Percentiles rank a stretch among this genome's conserved stretches.
Evolutionary conservation across 257 asterid genomes (phyloP).

Genomic region (Salvia splendens): DNA sequence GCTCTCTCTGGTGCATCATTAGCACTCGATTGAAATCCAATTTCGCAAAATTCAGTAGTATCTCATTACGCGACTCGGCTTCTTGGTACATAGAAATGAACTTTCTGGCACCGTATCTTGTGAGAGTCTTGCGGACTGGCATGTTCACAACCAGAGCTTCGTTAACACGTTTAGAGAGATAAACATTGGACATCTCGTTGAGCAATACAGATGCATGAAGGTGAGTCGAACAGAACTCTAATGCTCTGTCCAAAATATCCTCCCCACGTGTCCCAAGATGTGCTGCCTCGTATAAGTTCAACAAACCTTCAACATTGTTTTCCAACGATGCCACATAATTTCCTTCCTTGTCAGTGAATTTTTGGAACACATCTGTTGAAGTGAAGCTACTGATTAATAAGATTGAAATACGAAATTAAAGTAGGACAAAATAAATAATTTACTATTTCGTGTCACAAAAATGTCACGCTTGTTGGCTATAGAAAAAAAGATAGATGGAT

Average conservation of each 20-base stretch:
- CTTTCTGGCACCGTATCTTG: constrained; percentile 1
- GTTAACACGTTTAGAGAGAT: neutral
- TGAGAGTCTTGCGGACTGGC: constrained; percentile 12
- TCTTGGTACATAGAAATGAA: neutral
- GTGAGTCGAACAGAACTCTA: neutral
- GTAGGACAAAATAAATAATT: no score
- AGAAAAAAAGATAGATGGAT: no score
- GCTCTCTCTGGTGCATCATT: neutral
- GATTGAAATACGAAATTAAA: no score
- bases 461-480: no score
- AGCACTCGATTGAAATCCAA: no score
- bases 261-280: neutral
- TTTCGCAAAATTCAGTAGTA: no score
- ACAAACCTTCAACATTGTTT: neutral
- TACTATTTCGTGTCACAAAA: no score
- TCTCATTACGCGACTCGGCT: no score
- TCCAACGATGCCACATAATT: neutral
- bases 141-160: constrained; percentile 12
- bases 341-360: neutral
- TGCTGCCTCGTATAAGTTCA: constrained; percentile 21
- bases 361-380: neutral
- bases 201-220: neutral
- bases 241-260: constrained; percentile 2
- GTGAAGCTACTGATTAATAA: no score
- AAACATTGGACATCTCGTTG: neutral